Conservation (phyloP, 2,329 filamentous ascomycete species). For the Didymella keratinophila region DNA sequence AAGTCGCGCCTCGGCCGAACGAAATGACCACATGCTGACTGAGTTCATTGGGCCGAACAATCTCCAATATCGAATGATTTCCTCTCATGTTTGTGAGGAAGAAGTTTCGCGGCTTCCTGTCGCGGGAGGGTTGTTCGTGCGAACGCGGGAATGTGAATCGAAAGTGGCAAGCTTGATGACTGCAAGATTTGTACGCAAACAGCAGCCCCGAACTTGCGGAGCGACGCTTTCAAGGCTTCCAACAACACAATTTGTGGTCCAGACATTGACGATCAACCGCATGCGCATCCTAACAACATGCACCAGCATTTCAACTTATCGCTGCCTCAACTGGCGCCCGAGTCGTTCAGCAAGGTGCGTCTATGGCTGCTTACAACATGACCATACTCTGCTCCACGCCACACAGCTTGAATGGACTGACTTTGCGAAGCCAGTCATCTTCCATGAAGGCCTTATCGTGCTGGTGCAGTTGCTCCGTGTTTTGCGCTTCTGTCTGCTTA, state of each 20-base stretch:
- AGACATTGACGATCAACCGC: slow-evolving; percentile 1
- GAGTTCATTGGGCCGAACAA: slow-evolving; percentile 24
- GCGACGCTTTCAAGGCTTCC: background rate
- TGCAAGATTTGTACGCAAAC: slow-evolving; percentile 7
- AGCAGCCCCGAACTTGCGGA: slow-evolving; percentile 4
- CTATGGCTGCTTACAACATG: slow-evolving; percentile 29
- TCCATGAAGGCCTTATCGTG: slow-evolving; percentile 12
- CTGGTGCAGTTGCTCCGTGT: background rate
- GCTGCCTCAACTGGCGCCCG: slow-evolving; percentile 14
- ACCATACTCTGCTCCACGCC: slow-evolving; percentile 23
- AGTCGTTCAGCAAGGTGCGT: slow-evolving; percentile 26
- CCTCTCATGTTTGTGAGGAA: slow-evolving; percentile 22
- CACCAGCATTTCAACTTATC: background rate
- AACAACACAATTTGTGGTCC: background rate
- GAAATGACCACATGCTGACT: slow-evolving; percentile 20
- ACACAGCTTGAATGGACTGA: slow-evolving; percentile 15
- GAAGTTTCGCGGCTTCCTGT: slow-evolving; percentile 31
- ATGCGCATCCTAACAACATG: background rate
- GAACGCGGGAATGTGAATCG: slow-evolving; percentile 7
- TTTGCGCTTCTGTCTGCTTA: slow-evolving; percentile 13
- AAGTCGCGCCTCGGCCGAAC: slow-evolving; percentile 37
- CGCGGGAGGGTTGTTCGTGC: slow-evolving; percentile 7
- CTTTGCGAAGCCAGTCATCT: slow-evolving; percentile 15
- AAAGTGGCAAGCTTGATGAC: slow-evolving; percentile 1
- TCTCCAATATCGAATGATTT: slow-evolving; percentile 20